Evolutionary conservation across 2,329 filamentous ascomycete species (phyloP).

Genomic region (Thielaviopsis punctulata): DNA sequence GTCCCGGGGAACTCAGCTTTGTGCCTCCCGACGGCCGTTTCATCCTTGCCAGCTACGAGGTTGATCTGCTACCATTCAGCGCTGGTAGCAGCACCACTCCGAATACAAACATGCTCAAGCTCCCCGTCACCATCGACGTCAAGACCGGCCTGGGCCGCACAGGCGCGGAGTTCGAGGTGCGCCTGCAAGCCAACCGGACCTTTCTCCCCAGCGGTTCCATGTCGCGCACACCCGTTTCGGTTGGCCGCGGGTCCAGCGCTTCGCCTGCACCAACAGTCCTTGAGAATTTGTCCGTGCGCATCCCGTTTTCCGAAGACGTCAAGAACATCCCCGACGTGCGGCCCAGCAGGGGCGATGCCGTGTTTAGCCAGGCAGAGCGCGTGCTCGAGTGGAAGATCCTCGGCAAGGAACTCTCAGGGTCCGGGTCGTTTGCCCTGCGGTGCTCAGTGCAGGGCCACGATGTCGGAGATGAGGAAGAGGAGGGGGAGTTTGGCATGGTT

Average conservation of each 20-base stretch:
- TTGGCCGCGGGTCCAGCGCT: constrained; percentile 33
- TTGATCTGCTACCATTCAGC: constrained; percentile 64
- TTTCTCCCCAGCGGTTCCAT: constrained; percentile 27
- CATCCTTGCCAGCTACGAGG: constrained; percentile 84
- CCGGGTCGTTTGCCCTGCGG: constrained; percentile 54
- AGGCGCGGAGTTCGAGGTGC: constrained; percentile 79
- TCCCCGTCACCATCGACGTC: constrained; percentile 70
- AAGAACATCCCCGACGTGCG: constrained; percentile 71
- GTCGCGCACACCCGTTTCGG: constrained; percentile 16
- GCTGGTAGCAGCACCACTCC: constrained; percentile 36
- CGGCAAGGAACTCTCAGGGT: constrained; percentile 54
- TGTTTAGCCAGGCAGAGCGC: constrained; percentile 56
- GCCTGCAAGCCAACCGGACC: constrained; percentile 52
- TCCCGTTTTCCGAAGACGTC: constrained; percentile 64
- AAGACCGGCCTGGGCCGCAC: constrained; percentile 58
- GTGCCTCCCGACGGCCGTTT: constrained; percentile 90
- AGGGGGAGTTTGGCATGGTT: constrained; percentile 13
- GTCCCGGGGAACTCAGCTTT: constrained; percentile 84
- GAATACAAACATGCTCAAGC: constrained; percentile 49
- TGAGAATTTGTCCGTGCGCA: constrained; percentile 60
- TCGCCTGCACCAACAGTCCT: constrained; percentile 33
- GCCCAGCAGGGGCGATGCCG: constrained; percentile 66
- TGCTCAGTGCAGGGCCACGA: constrained; percentile 60
- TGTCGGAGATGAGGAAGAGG: constrained; percentile 32
- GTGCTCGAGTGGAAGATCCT: constrained; percentile 70